phyloP scores from a whole-genome alignment of 2,329 filamentous ascomycete species.

The Aspergillus arachidicola region DNA sequence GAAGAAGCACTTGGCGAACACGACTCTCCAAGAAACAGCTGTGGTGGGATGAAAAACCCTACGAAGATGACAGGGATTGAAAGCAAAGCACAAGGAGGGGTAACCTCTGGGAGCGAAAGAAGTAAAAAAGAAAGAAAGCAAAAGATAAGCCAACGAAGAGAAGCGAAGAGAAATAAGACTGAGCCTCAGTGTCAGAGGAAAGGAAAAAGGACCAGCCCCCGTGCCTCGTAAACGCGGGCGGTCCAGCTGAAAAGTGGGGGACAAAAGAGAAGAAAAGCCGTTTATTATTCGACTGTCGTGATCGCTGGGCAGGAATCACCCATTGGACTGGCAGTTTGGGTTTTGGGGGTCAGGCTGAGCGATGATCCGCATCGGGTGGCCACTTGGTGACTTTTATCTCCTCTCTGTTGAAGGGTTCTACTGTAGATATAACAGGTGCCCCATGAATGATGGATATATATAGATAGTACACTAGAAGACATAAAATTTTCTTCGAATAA shows the following conservation, averaged over 20 bases:
- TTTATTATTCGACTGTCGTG: neutral
- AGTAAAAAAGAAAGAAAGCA: neutral
- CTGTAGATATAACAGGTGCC: neutral
- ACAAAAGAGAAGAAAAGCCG: neutral
- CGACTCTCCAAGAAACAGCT: neutral
- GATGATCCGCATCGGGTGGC: neutral
- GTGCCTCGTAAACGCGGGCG: slow-evolving; percentile 18
- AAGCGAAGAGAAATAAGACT: neutral
- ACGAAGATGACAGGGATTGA: slow-evolving; percentile 22
- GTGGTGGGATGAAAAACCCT: neutral
- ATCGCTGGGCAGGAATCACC: slow-evolving; percentile 1
- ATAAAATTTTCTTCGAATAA: neutral
- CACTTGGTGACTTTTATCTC: neutral
- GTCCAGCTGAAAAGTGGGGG: slow-evolving; percentile 24
- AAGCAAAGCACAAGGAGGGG: slow-evolving; percentile 1
- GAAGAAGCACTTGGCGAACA: neutral
- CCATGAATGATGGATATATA: neutral
- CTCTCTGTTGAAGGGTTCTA: neutral
- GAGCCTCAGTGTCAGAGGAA: slow-evolving; percentile 6
- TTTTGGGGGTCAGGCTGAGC: neutral
- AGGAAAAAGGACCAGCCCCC: slow-evolving; percentile 9
- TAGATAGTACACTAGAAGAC: neutral
- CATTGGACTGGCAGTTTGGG: neutral
- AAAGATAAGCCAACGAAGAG: slow-evolving; percentile 3
- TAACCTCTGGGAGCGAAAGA: neutral